Base-by-base conservation (phyloP, 257 asterid species). In the Ophiorrhiza pumila region DNA sequence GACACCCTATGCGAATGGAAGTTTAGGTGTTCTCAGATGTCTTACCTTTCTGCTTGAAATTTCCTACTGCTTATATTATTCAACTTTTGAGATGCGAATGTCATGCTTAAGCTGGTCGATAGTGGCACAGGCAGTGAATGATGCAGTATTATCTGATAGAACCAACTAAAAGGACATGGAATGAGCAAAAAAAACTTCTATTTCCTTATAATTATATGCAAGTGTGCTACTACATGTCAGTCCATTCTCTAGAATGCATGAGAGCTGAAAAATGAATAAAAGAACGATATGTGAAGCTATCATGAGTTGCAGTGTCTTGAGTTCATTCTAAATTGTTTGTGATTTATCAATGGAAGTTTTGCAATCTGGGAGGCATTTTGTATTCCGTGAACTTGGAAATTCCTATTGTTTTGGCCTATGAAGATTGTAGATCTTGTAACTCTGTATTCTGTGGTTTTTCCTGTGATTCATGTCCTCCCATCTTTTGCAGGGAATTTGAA, bases 401-500 rank as follows among this genome's bases (percentile, higher is more conserved):
- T 20, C 23, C 32, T 20, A 2, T 7, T 52, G 65, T n/a, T 69
- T 35, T 53, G 41, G 37, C 37, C 55, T 12, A 32, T 25, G 69
- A 61, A 61, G 46, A 61, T 15, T 61, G 46, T 61, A 20, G 69
- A 42, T 41, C n/a, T 17, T 46, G 59, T 46, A 20, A 12, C 12
- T 29, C n/a, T 2, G 46, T 32, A 7, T 5, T 18, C 12, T 43
- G 31, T 31, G 22, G 53, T 72, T 49, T 61, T 5, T 49, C 5
- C 65, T 35, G 22, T 9, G 41, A 29, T 37, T 75, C 64, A 47
- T 41, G 25, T 45, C 63, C 46, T 68, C 25, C 32, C n/a, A 1
- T 57, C 32, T 70, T 72, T 55, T 76, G 77, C 90, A 95, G 99
- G 92, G 99, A 95, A 80, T 90, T 95, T 66, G 96, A 90, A 69